Evolutionary conservation across 805 yeast species (phyloP).

Genomic region (Huiozyma sinensis): DNA sequence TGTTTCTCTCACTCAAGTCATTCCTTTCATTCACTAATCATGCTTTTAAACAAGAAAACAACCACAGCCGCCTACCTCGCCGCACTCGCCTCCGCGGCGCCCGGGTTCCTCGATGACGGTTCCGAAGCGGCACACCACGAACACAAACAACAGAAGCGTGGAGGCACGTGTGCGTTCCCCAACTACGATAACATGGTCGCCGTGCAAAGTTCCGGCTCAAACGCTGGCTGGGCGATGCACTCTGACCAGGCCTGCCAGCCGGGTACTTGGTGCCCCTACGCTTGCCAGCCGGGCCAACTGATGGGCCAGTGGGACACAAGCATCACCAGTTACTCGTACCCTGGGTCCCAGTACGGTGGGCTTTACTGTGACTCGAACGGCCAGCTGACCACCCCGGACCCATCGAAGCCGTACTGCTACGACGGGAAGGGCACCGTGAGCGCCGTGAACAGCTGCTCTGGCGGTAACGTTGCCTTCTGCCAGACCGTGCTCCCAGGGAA

Average conservation of each 20-base stretch:
- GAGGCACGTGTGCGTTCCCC: constrained; percentile 52
- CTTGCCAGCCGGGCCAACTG: constrained; percentile 79
- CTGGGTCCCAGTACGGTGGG: constrained; percentile 77
- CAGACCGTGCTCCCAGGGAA: constrained; percentile 92
- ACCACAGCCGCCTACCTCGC: neutral
- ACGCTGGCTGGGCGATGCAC: constrained; percentile 84
- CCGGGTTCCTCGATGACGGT: neutral
- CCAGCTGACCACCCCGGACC: constrained; percentile 48
- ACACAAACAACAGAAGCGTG: constrained; percentile 2
- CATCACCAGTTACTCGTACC: constrained; percentile 64
- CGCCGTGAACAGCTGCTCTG: constrained; percentile 43
- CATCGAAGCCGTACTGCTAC: constrained; percentile 52
- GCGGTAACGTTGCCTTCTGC: constrained; percentile 67
- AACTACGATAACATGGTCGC: constrained; percentile 54
- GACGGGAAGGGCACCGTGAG: constrained; percentile 70
- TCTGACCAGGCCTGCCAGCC: constrained; percentile 61
- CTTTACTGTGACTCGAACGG: constrained; percentile 67
- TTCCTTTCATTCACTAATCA: neutral
- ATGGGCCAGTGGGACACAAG: constrained; percentile 83
- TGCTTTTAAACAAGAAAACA: neutral
- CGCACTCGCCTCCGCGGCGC: neutral
- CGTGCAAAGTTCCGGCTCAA: constrained; percentile 45
- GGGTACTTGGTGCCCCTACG: constrained; percentile 84
- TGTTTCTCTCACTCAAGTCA: neutral
- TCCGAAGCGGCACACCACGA: neutral